phyloP scores from a whole-genome alignment of 148 eudicot genomes.

The Chenopodium quinoa region DNA sequence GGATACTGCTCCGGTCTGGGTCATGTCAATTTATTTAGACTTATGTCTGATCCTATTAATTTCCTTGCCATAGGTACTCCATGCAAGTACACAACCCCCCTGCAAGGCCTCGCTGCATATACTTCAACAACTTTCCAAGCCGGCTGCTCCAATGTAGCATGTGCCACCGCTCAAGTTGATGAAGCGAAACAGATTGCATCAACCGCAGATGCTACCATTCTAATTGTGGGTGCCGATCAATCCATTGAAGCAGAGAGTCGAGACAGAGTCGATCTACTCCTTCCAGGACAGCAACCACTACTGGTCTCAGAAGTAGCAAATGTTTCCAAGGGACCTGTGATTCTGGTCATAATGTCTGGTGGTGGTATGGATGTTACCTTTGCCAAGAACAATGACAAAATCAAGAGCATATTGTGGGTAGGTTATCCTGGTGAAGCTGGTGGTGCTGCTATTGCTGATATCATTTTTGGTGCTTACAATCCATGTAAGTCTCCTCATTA shows the following conservation, averaged over 20 bases:
- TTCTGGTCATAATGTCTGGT: conserved; percentile 75
- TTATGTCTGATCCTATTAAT: not conserved
- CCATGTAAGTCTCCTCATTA: conserved; percentile 45
- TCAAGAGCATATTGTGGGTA: conserved; percentile 68
- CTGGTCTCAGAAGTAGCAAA: conserved; percentile 50
- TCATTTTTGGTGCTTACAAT: conserved; percentile 59
- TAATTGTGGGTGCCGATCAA: conserved; percentile 68
- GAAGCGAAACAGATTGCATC: conserved; percentile 53
- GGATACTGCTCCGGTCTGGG: no score
- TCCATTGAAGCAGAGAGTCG: conserved; percentile 61
- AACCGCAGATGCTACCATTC: conserved; percentile 57
- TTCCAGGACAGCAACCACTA: conserved; percentile 69
- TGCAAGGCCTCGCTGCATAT: conserved; percentile 62
- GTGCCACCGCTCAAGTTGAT: conserved; percentile 50
- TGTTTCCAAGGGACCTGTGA: conserved; percentile 64
- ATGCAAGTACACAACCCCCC: conserved; percentile 64
- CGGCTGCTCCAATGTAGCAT: conserved; percentile 55
- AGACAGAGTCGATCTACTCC: conserved; percentile 52
- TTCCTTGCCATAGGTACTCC: conserved; percentile 47
- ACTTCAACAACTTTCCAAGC: conserved; percentile 50
- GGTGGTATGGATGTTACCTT: conserved; percentile 71
- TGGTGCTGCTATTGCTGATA: conserved; percentile 72
- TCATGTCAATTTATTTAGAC: not conserved
- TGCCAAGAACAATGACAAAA: conserved; percentile 54
- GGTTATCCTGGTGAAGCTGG: conserved; percentile 85